Percentiles rank a stretch among this genome's conserved stretches.
These are phyloP conservation scores for Tephrocybe sp. DNA, from an alignment of 768 basidiomycete species.

Conservation along the genomic window DNA sequence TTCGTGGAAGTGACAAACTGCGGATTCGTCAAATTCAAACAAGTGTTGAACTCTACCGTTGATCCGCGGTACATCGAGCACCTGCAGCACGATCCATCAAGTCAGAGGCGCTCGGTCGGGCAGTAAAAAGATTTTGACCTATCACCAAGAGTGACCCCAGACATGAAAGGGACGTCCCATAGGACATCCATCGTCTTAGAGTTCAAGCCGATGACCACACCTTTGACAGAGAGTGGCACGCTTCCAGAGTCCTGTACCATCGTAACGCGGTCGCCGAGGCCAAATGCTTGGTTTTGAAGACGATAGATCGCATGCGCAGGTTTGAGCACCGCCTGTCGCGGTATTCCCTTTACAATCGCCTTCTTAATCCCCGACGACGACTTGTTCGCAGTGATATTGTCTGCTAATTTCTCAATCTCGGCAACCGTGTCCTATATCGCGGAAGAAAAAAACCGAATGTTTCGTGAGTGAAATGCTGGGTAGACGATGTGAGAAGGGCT, in stretches of 20 bases:
- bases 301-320: constrained; percentile 88
- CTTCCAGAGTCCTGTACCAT: constrained; percentile 96
- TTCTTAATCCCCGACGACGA: constrained; percentile 73
- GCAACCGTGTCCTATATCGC: constrained; percentile 65
- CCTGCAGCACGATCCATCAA: constrained; percentile 40
- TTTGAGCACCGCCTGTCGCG: constrained; percentile 90
- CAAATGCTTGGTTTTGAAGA: constrained; percentile 85
- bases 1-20: constrained; percentile 84
- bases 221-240: constrained; percentile 88
- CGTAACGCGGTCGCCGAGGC: constrained; percentile 89
- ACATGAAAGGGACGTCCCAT: constrained; percentile 96
- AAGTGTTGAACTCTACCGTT: constrained; percentile 82
- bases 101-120: too few species aligned
- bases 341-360: constrained; percentile 91
- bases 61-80: constrained; percentile 93
- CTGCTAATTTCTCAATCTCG: constrained; percentile 77
- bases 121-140: constrained; percentile 56
- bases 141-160: constrained; percentile 83
- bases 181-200: constrained; percentile 89
- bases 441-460: too few species aligned
- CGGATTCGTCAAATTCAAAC: constrained; percentile 83
- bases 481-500: neutral
- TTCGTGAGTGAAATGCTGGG: neutral
- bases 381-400: constrained; percentile 62
- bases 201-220: constrained; percentile 90